Evolutionary conservation across 192 early-diverging fungal species (phyloP).

Genomic region (Gryganskiella cystojenkinii): DNA sequence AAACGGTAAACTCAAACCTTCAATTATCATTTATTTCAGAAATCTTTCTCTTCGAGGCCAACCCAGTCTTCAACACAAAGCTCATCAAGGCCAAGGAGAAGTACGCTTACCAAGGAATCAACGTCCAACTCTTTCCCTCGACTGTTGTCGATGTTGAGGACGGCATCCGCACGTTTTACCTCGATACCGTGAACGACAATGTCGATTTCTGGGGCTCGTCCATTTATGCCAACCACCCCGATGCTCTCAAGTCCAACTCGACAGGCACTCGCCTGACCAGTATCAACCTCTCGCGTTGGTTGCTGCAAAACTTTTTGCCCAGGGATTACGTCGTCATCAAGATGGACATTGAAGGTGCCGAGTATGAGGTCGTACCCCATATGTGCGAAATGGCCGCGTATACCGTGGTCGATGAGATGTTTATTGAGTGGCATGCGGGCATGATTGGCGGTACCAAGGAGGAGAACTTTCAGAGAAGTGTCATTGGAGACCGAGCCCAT

Average conservation of each 20-base stretch:
- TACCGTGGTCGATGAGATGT: conserved; percentile 9
- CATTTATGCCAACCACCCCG: conserved; percentile 10
- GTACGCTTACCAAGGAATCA: conserved; percentile 7
- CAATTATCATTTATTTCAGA: neutral
- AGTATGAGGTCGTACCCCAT: conserved; percentile 22
- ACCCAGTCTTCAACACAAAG: conserved; percentile 8
- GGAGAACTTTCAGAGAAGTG: too few relatives aligned
- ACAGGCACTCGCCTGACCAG: conserved; percentile 7
- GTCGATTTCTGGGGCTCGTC: conserved; percentile 7
- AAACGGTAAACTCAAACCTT: too few relatives aligned
- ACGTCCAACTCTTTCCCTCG: conserved; percentile 18
- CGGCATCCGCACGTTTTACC: conserved; percentile 5
- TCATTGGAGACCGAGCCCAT: too few relatives aligned
- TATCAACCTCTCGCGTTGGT: conserved; percentile 8
- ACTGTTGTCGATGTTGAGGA: conserved; percentile 15
- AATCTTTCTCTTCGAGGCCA: conserved; percentile 18
- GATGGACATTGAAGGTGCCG: conserved; percentile 22
- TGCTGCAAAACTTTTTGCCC: conserved; percentile 8
- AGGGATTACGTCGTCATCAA: conserved; percentile 26
- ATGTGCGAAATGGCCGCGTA: conserved; percentile 24
- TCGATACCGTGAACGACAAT: conserved; percentile 5
- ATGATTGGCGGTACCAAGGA: too few relatives aligned
- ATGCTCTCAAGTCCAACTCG: neutral
- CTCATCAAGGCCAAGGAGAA: conserved; percentile 9
- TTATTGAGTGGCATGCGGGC: conserved; percentile 20